A percentile compares a stretch with the other conserved stretches of the same genome.
phyloP scores from a whole-genome alignment of 2,329 filamentous ascomycete genomes.

The Fusarium sacchari region DNA sequence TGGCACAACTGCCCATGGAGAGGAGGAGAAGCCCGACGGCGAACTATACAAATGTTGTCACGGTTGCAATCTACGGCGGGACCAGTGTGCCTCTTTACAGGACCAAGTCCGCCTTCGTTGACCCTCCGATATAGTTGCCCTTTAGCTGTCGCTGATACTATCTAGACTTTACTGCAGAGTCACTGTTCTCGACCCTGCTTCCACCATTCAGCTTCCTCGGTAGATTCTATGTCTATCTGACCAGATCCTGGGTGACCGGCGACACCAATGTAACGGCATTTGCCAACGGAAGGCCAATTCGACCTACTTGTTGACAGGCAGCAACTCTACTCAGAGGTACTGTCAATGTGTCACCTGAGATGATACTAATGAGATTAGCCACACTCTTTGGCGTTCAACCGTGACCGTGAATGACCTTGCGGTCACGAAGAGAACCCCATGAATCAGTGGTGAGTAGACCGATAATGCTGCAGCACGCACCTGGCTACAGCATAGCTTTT shows the following conservation, averaged over 20 bases:
- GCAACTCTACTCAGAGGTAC: background rate
- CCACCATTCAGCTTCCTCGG: background rate
- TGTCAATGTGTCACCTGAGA: too few species aligned
- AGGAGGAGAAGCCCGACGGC: too few species aligned
- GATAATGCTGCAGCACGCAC: background rate
- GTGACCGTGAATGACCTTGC: background rate
- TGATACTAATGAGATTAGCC: background rate
- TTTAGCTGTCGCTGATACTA: too few species aligned
- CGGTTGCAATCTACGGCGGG: background rate
- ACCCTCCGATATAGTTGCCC: too few species aligned
- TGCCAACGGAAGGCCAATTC: rapidly evolving
- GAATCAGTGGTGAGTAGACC: background rate
- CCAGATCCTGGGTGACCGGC: rapidly evolving
- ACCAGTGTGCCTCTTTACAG: rapidly evolving
- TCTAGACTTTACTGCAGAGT: background rate
- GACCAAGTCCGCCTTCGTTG: rapidly evolving
- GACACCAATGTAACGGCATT: background rate
- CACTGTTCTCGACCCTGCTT: too few species aligned
- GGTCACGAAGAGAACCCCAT: too few species aligned
- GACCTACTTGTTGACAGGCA: too few species aligned
- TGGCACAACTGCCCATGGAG: rapidly evolving
- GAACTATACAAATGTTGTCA: background rate
- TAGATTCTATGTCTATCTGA: background rate
- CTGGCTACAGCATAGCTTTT: too few species aligned
- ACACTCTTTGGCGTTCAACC: background rate